Conservation (phyloP, 192 early-diverging fungal genomes). For the Thoreauomyces humboldtii region DNA sequence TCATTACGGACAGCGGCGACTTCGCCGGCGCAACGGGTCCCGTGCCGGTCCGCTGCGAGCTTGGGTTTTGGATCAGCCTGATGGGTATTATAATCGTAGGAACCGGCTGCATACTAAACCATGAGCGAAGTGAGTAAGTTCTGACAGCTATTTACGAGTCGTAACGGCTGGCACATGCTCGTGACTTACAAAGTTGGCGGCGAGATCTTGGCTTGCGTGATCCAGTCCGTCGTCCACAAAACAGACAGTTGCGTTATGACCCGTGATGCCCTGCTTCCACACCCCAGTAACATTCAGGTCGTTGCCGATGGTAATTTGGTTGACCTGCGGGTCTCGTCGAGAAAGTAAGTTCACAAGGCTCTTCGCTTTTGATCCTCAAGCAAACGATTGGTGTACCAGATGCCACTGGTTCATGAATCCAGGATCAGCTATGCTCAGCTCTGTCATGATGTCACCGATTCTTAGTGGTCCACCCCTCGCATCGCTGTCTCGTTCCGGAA, state of each 20-base stretch:
- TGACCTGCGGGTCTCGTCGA: constrained; percentile 53
- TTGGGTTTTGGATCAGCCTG: constrained; percentile 70
- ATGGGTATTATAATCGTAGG: constrained; percentile 89
- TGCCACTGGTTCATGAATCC: constrained; percentile 80
- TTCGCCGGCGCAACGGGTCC: constrained; percentile 96
- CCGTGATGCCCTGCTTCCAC: constrained; percentile 88
- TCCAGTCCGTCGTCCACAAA: constrained; percentile 97
- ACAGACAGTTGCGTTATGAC: constrained; percentile 79
- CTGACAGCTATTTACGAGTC: background rate
- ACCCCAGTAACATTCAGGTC: constrained; percentile 93
- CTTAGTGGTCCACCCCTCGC: constrained; percentile 11
- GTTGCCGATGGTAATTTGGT: constrained; percentile 54
- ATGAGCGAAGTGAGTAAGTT: too few species aligned
- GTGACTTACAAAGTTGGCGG: constrained; percentile 78
- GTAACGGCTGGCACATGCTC: background rate
- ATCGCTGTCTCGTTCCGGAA: constrained; percentile 16
- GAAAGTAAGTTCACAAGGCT: background rate
- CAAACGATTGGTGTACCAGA: constrained; percentile 48
- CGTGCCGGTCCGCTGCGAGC: constrained; percentile 80
- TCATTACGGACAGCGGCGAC: constrained; percentile 90
- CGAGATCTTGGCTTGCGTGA: constrained; percentile 76
- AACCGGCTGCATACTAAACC: constrained; percentile 72
- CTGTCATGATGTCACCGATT: constrained; percentile 28
- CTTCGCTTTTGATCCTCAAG: background rate
- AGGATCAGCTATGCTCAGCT: constrained; percentile 67